Evolutionary conservation across 139 green algal species (phyloP).

Genomic region (Monoraphidium neglectum): DNA sequence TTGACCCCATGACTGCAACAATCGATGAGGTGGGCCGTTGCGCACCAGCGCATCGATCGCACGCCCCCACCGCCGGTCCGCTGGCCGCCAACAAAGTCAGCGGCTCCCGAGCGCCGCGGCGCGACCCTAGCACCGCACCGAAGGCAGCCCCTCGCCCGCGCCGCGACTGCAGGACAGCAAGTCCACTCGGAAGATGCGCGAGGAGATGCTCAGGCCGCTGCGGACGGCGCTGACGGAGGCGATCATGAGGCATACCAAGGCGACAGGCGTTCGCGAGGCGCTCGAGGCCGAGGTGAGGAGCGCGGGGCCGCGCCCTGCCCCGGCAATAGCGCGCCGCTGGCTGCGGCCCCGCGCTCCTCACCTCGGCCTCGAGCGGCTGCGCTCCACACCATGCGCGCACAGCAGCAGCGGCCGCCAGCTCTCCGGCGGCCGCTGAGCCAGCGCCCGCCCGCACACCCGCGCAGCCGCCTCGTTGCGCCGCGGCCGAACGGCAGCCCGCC

Average conservation of each 20-base stretch:
- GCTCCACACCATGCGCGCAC: no score
- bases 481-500: no score
- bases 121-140: no score
- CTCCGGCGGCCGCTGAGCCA: background rate
- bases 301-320: background rate
- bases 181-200: constrained; percentile 10
- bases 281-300: constrained; percentile 54
- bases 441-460: background rate
- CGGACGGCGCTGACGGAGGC: constrained; percentile 20
- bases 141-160: no score
- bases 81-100: no score
- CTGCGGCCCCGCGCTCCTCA: background rate
- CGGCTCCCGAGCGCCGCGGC: no score
- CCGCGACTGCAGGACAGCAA: no score
- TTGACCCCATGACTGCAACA: no score
- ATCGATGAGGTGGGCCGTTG: no score
- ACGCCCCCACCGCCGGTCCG: no score
- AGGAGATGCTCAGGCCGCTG: constrained; percentile 21
- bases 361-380: background rate
- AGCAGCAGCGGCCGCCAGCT: no score
- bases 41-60: no score
- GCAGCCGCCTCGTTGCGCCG: background rate
- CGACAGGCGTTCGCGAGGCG: constrained; percentile 39
- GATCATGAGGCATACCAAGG: constrained; percentile 36
- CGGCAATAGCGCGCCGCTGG: background rate